Percentiles rank a stretch among this genome's conserved stretches.
phyloP scores from a whole-genome alignment of 257 asterid genomes.

The Vinca minor region DNA sequence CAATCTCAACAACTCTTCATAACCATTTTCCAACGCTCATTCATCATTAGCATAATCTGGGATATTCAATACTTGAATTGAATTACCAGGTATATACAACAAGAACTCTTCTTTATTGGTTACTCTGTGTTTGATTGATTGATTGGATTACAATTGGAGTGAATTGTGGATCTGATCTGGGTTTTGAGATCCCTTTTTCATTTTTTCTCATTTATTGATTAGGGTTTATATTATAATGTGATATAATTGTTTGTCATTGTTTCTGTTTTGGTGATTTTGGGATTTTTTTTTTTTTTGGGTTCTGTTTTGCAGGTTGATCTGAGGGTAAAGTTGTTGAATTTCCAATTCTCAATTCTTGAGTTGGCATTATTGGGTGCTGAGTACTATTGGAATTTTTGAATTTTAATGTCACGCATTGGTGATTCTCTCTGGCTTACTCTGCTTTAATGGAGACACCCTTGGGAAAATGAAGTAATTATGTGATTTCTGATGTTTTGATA shows the following conservation, averaged over 20 bases:
- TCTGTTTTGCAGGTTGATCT: slow-evolving; percentile 57
- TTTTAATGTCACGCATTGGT: slow-evolving; percentile 1
- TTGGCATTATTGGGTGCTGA: slow-evolving; percentile 20
- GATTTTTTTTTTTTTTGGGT: slow-evolving; percentile 20
- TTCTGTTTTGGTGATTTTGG: slow-evolving; percentile 12
- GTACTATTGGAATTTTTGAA: slow-evolving; percentile 19
- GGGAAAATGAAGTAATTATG: slow-evolving; percentile 12
- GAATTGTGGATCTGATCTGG: slow-evolving; percentile 62
- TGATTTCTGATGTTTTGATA: slow-evolving; percentile 15
- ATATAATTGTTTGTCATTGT: neutral
- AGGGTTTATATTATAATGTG: neutral
- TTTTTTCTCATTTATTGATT: neutral
- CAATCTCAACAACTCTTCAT: slow-evolving; percentile 11
- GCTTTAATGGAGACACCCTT: slow-evolving; percentile 11
- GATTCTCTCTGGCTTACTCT: slow-evolving; percentile 18
- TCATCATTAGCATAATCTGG: neutral
- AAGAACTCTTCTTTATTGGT: slow-evolving; percentile 15
- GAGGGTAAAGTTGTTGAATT: slow-evolving; percentile 27
- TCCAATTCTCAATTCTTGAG: slow-evolving; percentile 14
- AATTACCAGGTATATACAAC: slow-evolving; percentile 15
- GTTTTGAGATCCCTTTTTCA: slow-evolving; percentile 22
- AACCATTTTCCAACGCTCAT: slow-evolving; percentile 14
- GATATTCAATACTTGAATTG: slow-evolving; percentile 3
- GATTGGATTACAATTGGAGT: neutral
- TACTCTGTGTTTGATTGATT: slow-evolving; percentile 4